These are phyloP conservation scores for Diutina scorzettiae DNA, from an alignment of 1,139 yeast genomes.

Conservation along the genomic window DNA sequence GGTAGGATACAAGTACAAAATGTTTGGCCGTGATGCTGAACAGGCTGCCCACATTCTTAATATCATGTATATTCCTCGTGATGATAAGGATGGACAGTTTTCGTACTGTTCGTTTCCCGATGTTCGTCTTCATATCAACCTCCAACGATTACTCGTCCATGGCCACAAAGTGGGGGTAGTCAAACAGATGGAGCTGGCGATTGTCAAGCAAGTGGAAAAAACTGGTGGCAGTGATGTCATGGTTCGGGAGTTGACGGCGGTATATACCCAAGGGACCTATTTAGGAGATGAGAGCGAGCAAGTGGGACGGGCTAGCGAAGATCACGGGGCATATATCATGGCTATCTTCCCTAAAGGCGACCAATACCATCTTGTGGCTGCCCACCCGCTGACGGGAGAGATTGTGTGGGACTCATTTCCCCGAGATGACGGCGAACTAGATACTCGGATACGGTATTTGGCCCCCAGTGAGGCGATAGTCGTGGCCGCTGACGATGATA, in stretches of 20 bases:
- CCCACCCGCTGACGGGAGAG: constrained; percentile 71
- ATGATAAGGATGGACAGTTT: constrained; percentile 40
- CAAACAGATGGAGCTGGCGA: constrained; percentile 74
- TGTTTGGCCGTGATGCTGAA: constrained; percentile 76
- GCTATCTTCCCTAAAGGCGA: constrained; percentile 12
- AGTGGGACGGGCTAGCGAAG: background rate
- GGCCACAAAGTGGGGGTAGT: constrained; percentile 80
- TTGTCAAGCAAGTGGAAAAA: constrained; percentile 38
- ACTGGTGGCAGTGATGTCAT: constrained; percentile 33
- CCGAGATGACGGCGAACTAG: constrained; percentile 49
- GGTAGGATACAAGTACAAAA: constrained; percentile 84
- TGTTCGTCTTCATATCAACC: constrained; percentile 56
- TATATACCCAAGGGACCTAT: constrained; percentile 79
- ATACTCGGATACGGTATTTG: constrained; percentile 61
- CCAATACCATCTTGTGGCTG: constrained; percentile 43
- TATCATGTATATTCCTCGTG: constrained; percentile 64
- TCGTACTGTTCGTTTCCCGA: constrained; percentile 85
- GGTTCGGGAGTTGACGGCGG: constrained; percentile 54
- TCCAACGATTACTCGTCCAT: constrained; percentile 49
- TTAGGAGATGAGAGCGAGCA: constrained; percentile 39
- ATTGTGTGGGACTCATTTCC: constrained; percentile 56
- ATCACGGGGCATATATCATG: constrained; percentile 18
- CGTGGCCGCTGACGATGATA: constrained; percentile 14
- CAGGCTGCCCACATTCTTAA: constrained; percentile 54
- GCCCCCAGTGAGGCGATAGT: constrained; percentile 65